A percentile compares a stretch with the other conserved stretches of the same genome.
These are phyloP conservation scores for Leccinum variicolor DNA, from an alignment of 768 basidiomycete genomes.

Conservation along the genomic window DNA sequence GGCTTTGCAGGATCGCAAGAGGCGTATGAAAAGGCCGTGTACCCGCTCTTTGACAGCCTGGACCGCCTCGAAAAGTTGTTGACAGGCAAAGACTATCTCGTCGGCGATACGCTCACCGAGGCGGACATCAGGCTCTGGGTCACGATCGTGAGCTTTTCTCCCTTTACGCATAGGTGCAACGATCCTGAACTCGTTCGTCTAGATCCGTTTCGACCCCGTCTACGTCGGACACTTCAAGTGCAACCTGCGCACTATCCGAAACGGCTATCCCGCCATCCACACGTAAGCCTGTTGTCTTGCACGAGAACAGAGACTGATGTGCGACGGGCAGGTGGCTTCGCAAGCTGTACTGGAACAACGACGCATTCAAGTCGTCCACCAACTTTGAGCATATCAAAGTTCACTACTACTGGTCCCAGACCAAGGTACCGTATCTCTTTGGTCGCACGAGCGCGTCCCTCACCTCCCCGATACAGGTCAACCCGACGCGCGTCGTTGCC, in stretches of 20 bases:
- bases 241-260: conserved; percentile 80
- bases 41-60: conserved; percentile 71
- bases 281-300: conserved; percentile 26
- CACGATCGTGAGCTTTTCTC: conserved; percentile 65
- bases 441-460: neutral
- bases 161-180: neutral
- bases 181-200: neutral
- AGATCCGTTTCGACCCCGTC: conserved; percentile 88
- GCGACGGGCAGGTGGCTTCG: conserved; percentile 60
- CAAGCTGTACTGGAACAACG: conserved; percentile 87
- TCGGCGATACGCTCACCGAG: conserved; percentile 82
- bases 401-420: conserved; percentile 39
- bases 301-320: neutral
- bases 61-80: conserved; percentile 80
- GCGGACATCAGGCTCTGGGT: conserved; percentile 87
- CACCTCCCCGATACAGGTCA: conserved; percentile 49
- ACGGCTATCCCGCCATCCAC: conserved; percentile 84
- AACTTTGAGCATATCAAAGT: conserved; percentile 76
- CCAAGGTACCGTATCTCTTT: conserved; percentile 9
- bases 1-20: conserved; percentile 83
- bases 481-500: conserved; percentile 75
- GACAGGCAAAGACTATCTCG: conserved; percentile 74
- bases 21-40: conserved; percentile 79
- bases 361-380: conserved; percentile 84
- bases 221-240: conserved; percentile 95